Evolutionary conservation across 23 red algal species (phyloP).

Genomic region (Gracilaria vermiculophylla): DNA sequence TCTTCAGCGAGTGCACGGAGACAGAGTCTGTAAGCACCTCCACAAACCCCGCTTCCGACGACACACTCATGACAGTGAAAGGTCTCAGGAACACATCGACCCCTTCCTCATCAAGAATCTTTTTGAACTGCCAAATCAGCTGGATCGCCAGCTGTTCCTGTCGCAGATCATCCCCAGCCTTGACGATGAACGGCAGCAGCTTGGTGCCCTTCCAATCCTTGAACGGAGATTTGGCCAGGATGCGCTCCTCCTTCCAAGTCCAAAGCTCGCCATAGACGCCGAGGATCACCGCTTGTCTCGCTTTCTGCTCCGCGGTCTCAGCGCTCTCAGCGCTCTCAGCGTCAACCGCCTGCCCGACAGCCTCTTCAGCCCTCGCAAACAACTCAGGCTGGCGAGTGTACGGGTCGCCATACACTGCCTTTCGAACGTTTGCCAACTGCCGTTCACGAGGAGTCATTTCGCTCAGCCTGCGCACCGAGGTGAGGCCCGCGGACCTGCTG

Average conservation of each 20-base stretch:
- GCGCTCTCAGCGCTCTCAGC: not conserved
- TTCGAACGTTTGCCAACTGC: constrained; percentile 66
- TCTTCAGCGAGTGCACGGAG: constrained; percentile 94
- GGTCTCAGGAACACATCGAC: constrained; percentile 79
- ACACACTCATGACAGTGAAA: constrained; percentile 89
- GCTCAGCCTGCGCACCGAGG: constrained; percentile 28
- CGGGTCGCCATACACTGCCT: constrained; percentile 60
- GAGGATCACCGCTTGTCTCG: constrained; percentile 73
- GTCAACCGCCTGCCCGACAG: not conserved
- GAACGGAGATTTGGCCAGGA: constrained; percentile 81
- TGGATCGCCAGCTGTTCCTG: constrained; percentile 97
- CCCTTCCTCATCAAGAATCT: constrained; percentile 81
- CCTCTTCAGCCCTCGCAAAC: constrained; percentile 29
- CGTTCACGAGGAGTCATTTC: constrained; percentile 73
- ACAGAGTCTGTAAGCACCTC: constrained; percentile 87
- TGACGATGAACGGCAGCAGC: constrained; percentile 94
- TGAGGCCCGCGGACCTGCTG: not conserved
- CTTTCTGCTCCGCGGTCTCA: constrained; percentile 43
- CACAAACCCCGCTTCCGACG: constrained; percentile 90
- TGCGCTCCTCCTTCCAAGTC: constrained; percentile 69
- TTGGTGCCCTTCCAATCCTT: constrained; percentile 56
- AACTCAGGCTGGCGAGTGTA: constrained; percentile 47
- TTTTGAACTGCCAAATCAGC: constrained; percentile 86
- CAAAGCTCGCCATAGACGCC: constrained; percentile 90
- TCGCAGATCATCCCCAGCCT: constrained; percentile 92